Evolutionary conservation across 345 rosid genomes (phyloP).

Genomic region (Heritiera littoralis): DNA sequence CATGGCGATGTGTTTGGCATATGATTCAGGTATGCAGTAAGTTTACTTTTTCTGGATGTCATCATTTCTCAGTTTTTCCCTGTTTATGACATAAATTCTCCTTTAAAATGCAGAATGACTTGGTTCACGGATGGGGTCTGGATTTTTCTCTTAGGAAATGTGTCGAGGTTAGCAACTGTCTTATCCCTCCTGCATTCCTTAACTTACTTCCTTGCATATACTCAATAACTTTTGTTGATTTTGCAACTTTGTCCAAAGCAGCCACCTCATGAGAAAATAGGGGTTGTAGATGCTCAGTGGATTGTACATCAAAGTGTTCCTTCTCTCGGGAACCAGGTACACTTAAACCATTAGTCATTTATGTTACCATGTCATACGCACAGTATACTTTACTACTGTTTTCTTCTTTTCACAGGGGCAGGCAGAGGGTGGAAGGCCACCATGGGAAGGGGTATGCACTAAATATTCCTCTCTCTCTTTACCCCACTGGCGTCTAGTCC

Average conservation of each 20-base stretch:
- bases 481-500: too few species aligned
- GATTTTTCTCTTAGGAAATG: conserved; percentile 72
- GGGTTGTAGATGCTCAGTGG: conserved; percentile 79
- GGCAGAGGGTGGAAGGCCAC: conserved; percentile 44
- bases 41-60: not conserved
- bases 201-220: not conserved
- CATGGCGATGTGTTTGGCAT: conserved; percentile 98
- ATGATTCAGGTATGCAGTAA: conserved; percentile 72
- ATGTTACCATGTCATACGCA: not conserved
- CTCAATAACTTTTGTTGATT: not conserved
- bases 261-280: conserved; percentile 70
- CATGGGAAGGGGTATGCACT: conserved; percentile 72
- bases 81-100: not conserved
- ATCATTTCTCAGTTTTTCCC: not conserved
- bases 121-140: conserved; percentile 82
- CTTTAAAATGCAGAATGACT: conserved; percentile 55
- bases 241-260: conserved; percentile 20
- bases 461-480: not conserved
- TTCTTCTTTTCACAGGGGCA: conserved; percentile 43
- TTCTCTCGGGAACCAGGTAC: conserved; percentile 63
- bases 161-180: conserved; percentile 47
- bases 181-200: conserved; percentile 11
- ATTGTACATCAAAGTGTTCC: conserved; percentile 69
- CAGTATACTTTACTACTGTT: not conserved
- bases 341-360: conserved; percentile 13